Evolutionary conservation across 192 early-diverging fungal species (phyloP).

Genomic region (Allomyces macrogynus): DNA sequence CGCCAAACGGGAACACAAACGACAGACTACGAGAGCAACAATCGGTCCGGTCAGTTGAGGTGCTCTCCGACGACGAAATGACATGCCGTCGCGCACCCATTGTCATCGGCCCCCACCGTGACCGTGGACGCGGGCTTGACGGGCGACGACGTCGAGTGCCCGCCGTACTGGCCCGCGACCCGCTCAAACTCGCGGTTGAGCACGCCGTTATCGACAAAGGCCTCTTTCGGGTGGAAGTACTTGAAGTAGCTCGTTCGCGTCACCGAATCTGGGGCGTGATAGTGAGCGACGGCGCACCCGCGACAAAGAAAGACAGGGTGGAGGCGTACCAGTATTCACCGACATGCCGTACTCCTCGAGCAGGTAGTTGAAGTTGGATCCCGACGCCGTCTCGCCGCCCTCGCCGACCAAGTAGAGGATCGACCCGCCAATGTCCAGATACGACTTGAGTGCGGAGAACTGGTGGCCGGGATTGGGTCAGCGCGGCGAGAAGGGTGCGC

Average conservation of each 20-base stretch:
- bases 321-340: constrained; percentile 27
- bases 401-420: constrained; percentile 39
- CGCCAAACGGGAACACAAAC: constrained; percentile 39
- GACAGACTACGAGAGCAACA: constrained; percentile 13
- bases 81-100: too few relatives aligned
- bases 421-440: constrained; percentile 34
- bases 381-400: constrained; percentile 29
- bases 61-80: too few relatives aligned
- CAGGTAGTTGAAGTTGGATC: constrained; percentile 46
- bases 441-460: constrained; percentile 34
- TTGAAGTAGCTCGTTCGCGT: constrained; percentile 36
- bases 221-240: constrained; percentile 44
- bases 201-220: constrained; percentile 32
- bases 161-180: constrained; percentile 25
- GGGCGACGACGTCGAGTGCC: too few relatives aligned
- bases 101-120: too few relatives aligned
- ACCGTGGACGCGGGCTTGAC: too few relatives aligned
- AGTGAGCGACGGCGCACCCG: not conserved
- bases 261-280: constrained; percentile 20
- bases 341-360: constrained; percentile 42
- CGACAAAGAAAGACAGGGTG: not conserved
- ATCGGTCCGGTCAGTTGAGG: not conserved
- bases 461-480: not conserved
- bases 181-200: constrained; percentile 38
- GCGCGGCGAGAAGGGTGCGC: too few relatives aligned